Evolutionary conservation across 495 filamentous ascomycete species (phyloP), one percentile per base, ranked within the genome.

Genomic region (Neurospora tetrasperma): DNA sequence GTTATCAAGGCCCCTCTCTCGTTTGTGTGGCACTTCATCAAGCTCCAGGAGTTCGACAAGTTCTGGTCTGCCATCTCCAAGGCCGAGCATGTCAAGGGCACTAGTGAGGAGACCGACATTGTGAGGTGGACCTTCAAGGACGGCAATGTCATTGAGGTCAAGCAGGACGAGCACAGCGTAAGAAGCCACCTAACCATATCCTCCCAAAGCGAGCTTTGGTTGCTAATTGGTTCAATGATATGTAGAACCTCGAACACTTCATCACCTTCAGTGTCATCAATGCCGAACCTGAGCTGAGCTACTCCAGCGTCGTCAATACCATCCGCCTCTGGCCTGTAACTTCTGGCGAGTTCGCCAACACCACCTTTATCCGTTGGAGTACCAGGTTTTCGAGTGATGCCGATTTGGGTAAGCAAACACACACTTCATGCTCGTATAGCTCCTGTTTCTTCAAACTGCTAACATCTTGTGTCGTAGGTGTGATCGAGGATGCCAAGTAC

Each of bases 81-180:
- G 73, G 84, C 85, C 76, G 86, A 90, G 73, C 81, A 78, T 66
- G 86, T 89, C 76, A 89, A 89, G 79, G 89, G 87, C 20, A 79
- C 84, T 44, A 87, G 81, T 71, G 77, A 83, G 27, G 89, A 92
- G 76, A 87, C 89, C n/a, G 88, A 90, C 73, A 79, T 91, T 69
- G 84, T 90, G 41, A 83, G 86, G 76, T 92, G 90, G 89, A 85
- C 81, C 8, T 92, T 90, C 81, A 84, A 86, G 71, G 89, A 92
- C 75, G 90, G 89, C 18, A 88, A 85, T 38, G 78, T 84, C 70
- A 77, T 90, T 43, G 89, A 92, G 75, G 86, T 92, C 73, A 91
- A 91, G 87, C 88, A 89, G 79, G 90, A 92, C 78, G 90, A 90
- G 82, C 89, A 91, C 82, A 89, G 87, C 72, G 88, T 90, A 80